Conservation (phyloP, 139 green algal genomes). For the Picochlorum sp. region DNA sequence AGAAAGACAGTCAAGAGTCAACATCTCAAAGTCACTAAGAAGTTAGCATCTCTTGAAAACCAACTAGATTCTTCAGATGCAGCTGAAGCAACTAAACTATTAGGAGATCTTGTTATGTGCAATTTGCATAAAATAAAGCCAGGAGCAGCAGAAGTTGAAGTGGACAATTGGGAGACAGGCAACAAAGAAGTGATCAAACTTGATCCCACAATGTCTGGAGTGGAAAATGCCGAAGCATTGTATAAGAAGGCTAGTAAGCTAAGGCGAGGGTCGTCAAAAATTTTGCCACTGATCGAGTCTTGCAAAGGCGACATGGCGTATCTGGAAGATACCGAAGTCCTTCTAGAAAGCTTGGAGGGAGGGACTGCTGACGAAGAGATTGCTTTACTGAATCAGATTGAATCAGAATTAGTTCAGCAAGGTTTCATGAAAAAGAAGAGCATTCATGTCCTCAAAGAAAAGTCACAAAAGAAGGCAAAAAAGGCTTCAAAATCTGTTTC, state of each 20-base stretch:
- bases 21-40: slow-evolving; percentile 8
- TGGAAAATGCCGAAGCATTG: slow-evolving; percentile 44
- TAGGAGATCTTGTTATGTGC: slow-evolving; percentile 69
- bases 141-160: slow-evolving; percentile 27
- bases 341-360: slow-evolving; percentile 26
- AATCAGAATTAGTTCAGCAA: slow-evolving; percentile 63
- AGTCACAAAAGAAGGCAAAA: slow-evolving; percentile 45
- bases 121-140: slow-evolving; percentile 52
- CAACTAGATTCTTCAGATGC: slow-evolving; percentile 15
- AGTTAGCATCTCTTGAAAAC: slow-evolving; percentile 15
- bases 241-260: slow-evolving; percentile 65
- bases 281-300: slow-evolving; percentile 58
- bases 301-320: slow-evolving; percentile 28
- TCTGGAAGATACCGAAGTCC: slow-evolving; percentile 33
- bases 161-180: slow-evolving; percentile 75
- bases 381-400: slow-evolving; percentile 26
- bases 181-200: slow-evolving; percentile 42
- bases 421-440: slow-evolving; percentile 61
- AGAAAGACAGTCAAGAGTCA: too few species aligned
- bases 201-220: slow-evolving; percentile 30
- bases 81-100: slow-evolving; percentile 37
- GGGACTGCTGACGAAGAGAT: slow-evolving; percentile 9
- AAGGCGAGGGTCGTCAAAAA: slow-evolving; percentile 41
- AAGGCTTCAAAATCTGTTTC: slow-evolving; percentile 17
- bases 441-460: slow-evolving; percentile 50